phyloP scores from a whole-genome alignment of 106 monocot species.

The Alisma plantagoaquatica region DNA sequence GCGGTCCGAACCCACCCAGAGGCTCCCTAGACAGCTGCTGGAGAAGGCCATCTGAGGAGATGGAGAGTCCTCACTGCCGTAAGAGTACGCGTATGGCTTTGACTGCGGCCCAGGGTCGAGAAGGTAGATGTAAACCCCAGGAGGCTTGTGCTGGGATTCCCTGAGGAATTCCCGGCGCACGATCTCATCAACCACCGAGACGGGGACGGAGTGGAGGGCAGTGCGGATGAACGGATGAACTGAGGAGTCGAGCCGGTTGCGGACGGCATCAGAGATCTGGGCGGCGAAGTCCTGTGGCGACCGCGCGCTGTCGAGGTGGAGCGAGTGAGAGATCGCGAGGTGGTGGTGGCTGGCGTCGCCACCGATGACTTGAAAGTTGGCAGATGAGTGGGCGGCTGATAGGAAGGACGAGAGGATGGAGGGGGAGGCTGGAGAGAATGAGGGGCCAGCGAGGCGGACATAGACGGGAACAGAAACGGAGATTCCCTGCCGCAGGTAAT shows the following conservation, averaged over 20 bases:
- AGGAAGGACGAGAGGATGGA: constrained; percentile 29
- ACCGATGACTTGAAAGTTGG: constrained; percentile 39
- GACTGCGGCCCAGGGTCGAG: constrained; percentile 37
- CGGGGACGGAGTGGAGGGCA: constrained; percentile 39
- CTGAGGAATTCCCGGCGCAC: constrained; percentile 29
- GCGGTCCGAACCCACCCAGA: constrained; percentile 57
- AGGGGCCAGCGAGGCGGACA: constrained; percentile 61
- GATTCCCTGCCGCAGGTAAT: too few species aligned
- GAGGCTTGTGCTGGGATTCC: constrained; percentile 27
- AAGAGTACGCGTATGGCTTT: constrained; percentile 68
- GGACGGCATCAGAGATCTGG: constrained; percentile 36
- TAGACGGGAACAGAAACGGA: constrained; percentile 52
- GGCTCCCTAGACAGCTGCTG: constrained; percentile 54
- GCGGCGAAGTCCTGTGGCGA: constrained; percentile 22
- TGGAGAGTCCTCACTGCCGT: constrained; percentile 10
- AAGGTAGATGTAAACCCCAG: constrained; percentile 65
- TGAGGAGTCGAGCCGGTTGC: constrained; percentile 34
- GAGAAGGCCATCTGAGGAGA: constrained; percentile 52
- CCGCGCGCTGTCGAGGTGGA: constrained; percentile 36
- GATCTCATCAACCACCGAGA: constrained; percentile 42
- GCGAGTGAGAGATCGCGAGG: constrained; percentile 54
- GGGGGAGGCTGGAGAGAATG: constrained; percentile 39
- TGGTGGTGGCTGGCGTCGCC: constrained; percentile 29
- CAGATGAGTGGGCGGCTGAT: constrained; percentile 25
- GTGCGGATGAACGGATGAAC: constrained; percentile 42